Evolutionary conservation across 2,329 filamentous ascomycete species (phyloP), one percentile per base, ranked within the genome.

Genomic region (Xylariaceae sp.): DNA sequence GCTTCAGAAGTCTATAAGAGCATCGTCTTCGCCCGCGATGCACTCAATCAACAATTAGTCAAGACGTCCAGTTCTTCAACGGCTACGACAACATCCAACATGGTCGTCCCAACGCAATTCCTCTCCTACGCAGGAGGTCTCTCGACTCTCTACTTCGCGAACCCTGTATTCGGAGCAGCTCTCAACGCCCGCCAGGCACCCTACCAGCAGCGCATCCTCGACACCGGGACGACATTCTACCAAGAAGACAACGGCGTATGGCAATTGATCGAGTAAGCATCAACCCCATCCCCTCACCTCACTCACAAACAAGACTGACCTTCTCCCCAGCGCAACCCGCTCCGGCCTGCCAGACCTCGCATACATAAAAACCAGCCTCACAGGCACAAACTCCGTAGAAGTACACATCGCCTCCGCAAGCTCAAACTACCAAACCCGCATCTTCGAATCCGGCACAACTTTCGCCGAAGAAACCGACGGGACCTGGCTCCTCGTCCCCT

Each of bases 231-330:
- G n/a, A 61, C 52, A 2, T 61, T 58, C 17, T 45, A 30, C 17
- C 17, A 49, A n/a, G 59, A 61, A 23, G 45, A 39, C 13, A 61
- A 61, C 18, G 59, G 59, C 15, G 59, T 58, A 8, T 61, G 55
- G 59, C 59, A 61, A 11, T 47, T 61, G 10, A 56, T 61, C 44
- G 59, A 61, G 59, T 61, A 37, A 55, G 59, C 55, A 23, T 15
- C 10, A 18, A 1, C n/a, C 4, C 10, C 13, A 42, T 2, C 5
- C 30, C 1, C n/a, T 6, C 8, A n/a, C 34, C 37, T 15, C 44
- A 49, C 23, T 15, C 15, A 30, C 47, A 1, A 11, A 13, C 42
- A 45, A 30, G 1, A 30, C 23, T 45, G 5, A 13, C 10, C 5
- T 3, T 7, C 1, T 17, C 7, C 44, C 9, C 10, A 61, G 56